phyloP scores from a whole-genome alignment of 1,284 basidiomycete species.

The Pyrrhoderma noxium region DNA sequence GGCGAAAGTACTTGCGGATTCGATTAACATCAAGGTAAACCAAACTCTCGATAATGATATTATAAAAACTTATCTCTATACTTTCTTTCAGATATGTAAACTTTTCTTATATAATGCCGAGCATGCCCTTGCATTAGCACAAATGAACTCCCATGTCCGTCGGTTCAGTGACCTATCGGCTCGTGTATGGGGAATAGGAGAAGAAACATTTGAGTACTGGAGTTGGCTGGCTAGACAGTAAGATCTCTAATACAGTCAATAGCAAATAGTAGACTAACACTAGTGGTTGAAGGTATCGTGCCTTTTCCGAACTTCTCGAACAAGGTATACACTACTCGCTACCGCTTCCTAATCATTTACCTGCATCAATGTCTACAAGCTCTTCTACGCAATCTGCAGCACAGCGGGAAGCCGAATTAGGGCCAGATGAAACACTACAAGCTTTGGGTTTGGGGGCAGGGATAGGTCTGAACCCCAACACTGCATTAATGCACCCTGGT shows the following conservation, averaged over 20 bases:
- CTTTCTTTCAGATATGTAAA: constrained; percentile 61
- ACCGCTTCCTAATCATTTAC: constrained; percentile 52
- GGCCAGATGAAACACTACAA: constrained; percentile 38
- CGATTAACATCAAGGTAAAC: constrained; percentile 79
- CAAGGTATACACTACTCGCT: constrained; percentile 67
- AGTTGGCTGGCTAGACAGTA: constrained; percentile 91
- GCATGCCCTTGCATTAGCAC: constrained; percentile 66
- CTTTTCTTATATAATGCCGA: constrained; percentile 86
- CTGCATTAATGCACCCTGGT: constrained; percentile 80
- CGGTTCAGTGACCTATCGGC: constrained; percentile 79
- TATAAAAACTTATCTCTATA: neutral
- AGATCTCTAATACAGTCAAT: constrained; percentile 26
- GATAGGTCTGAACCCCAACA: constrained; percentile 49
- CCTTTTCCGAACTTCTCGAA: constrained; percentile 84
- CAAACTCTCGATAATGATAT: neutral
- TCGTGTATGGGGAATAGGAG: constrained; percentile 93
- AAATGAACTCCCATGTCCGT: constrained; percentile 79
- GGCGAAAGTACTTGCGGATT: constrained; percentile 92
- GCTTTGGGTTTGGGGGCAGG: constrained; percentile 34
- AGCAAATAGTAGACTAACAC: neutral
- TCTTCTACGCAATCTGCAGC: constrained; percentile 18
- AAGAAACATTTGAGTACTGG: constrained; percentile 96
- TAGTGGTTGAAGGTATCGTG: constrained; percentile 54
- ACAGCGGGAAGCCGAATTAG: too few relatives aligned
- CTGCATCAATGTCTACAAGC: constrained; percentile 26